phyloP scores from a whole-genome alignment of 495 filamentous ascomycete genomes.

The Hypoxylon crocopeplum region DNA sequence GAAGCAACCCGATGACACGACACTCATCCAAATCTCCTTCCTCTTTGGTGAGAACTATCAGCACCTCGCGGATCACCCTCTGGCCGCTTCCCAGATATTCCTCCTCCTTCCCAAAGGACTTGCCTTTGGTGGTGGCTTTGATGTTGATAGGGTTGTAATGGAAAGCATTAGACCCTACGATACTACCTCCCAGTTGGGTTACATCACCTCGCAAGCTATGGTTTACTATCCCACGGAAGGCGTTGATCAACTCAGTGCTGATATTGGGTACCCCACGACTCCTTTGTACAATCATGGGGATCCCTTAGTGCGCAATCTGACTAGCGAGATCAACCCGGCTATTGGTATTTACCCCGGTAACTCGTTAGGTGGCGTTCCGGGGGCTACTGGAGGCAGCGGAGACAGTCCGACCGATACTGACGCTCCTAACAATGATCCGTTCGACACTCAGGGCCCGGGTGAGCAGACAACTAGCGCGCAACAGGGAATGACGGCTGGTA shows the following conservation, averaged over 20 bases:
- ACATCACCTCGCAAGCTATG: slow-evolving; percentile 82
- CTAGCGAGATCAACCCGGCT: slow-evolving; percentile 80
- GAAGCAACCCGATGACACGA: slow-evolving; percentile 63
- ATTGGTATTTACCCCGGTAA: slow-evolving; percentile 76
- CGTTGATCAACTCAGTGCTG: slow-evolving; percentile 65
- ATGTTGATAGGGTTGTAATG: slow-evolving; percentile 63
- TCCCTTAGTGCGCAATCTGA: slow-evolving; percentile 67
- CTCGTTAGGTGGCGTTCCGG: slow-evolving; percentile 46
- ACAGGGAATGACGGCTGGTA: slow-evolving; percentile 79
- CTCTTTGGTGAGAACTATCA: slow-evolving; percentile 77
- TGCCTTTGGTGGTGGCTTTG: slow-evolving; percentile 65
- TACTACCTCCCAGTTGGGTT: slow-evolving; percentile 71
- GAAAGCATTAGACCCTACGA: slow-evolving; percentile 79
- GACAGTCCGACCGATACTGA: slow-evolving; percentile 24
- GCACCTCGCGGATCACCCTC: slow-evolving; percentile 73
- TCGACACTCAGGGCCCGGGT: slow-evolving; percentile 45
- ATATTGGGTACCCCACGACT: slow-evolving; percentile 72
- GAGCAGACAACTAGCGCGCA: slow-evolving; percentile 59
- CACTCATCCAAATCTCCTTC: slow-evolving; percentile 85
- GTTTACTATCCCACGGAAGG: slow-evolving; percentile 73
- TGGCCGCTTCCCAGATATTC: slow-evolving; percentile 88
- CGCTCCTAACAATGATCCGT: slow-evolving; percentile 47
- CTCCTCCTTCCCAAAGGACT: slow-evolving; percentile 77
- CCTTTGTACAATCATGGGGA: slow-evolving; percentile 74
- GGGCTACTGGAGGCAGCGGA: slow-evolving; percentile 36